These are phyloP conservation scores for Leucocoprinus birnbaumii DNA, from an alignment of 768 basidiomycete species.

Conservation along the genomic window DNA sequence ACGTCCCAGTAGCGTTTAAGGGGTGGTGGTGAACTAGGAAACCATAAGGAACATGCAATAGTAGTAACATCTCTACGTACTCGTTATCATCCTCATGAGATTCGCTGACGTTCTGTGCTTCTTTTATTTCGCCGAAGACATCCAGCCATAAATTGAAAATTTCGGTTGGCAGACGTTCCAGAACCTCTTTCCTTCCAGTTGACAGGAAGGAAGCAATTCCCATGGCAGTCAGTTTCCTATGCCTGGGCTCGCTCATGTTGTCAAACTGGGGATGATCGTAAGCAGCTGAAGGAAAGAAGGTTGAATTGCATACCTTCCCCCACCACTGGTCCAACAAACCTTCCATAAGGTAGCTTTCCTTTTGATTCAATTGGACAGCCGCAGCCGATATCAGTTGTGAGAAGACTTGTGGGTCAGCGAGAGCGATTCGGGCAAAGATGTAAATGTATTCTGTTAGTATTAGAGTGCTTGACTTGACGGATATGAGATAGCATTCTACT, in stretches of 20 bases:
- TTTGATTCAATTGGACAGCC: constrained; percentile 40
- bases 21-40: constrained; percentile 32
- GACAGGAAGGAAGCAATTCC: constrained; percentile 76
- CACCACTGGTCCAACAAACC: constrained; percentile 78
- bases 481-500: background rate
- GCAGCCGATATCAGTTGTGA: constrained; percentile 66
- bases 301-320: constrained; percentile 51
- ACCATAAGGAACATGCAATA: background rate
- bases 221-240: constrained; percentile 83
- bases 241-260: constrained; percentile 82
- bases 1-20: constrained; percentile 72
- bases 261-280: constrained; percentile 60
- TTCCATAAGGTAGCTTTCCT: constrained; percentile 60
- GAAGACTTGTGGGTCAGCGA: constrained; percentile 68
- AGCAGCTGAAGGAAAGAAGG: constrained; percentile 3
- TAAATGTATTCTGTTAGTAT: constrained; percentile 69
- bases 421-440: constrained; percentile 69
- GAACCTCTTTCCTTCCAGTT: constrained; percentile 70
- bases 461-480: constrained; percentile 31
- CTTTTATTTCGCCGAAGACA: constrained; percentile 84
- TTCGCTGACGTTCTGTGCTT: constrained; percentile 41
- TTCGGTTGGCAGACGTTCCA: constrained; percentile 68
- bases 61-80: background rate
- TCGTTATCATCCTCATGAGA: background rate
- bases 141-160: constrained; percentile 88